Evolutionary conservation across 2,329 filamentous ascomycete genomes (phyloP).

Genomic region (Calonectria crousiana): DNA sequence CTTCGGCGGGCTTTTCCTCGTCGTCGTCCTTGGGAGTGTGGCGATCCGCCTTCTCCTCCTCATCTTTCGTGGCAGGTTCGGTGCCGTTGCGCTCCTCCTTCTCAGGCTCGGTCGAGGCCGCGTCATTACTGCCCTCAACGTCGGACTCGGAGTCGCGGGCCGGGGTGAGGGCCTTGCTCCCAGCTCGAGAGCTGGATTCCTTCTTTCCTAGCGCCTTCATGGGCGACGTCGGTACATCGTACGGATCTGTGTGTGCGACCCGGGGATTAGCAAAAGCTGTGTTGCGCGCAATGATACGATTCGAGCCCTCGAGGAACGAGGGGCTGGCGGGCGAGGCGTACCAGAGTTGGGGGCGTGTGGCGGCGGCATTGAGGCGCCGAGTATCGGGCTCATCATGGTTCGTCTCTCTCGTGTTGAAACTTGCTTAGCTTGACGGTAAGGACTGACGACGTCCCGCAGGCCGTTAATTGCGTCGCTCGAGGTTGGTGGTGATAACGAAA

Average conservation of each 20-base stretch:
- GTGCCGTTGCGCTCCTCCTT: neutral
- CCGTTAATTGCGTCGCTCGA: conserved; percentile 17
- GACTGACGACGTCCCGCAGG: conserved; percentile 10
- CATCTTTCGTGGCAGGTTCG: neutral
- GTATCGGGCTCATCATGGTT: neutral
- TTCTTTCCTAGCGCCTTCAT: conserved; percentile 22
- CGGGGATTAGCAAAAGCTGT: conserved; percentile 2
- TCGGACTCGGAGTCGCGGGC: conserved; percentile 18
- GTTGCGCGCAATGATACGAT: neutral
- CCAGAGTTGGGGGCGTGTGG: neutral
- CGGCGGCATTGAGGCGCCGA: conserved; percentile 13
- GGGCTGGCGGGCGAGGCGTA: conserved; percentile 9
- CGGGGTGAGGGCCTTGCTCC: conserved; percentile 23
- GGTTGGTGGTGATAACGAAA: conserved; percentile 20
- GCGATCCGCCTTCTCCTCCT: conserved; percentile 1
- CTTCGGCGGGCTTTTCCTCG: neutral
- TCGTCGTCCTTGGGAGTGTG: neutral
- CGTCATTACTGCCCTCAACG: conserved; percentile 18
- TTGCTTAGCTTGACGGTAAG: neutral
- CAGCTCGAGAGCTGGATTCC: conserved; percentile 26
- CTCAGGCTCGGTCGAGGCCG: conserved; percentile 12
- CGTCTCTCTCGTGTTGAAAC: neutral
- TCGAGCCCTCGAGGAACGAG: neutral
- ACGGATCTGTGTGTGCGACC: conserved; percentile 35
- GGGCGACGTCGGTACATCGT: conserved; percentile 41